Base-by-base conservation (phyloP, 352 stramenopile species). In the Elongisporangium prolatum region DNA sequence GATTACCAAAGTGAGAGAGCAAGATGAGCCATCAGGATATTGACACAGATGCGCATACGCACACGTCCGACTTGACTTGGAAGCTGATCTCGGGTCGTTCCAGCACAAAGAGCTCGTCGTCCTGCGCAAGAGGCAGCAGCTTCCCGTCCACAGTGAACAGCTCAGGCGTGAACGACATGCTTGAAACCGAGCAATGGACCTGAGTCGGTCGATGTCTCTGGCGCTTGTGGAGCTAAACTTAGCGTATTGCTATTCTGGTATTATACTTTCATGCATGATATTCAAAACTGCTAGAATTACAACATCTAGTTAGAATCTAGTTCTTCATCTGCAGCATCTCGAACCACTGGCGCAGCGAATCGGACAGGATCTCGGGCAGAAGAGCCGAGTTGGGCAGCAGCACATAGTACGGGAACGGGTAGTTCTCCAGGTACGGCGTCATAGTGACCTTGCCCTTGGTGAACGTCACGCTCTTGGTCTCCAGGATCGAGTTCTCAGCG, bases 381-480 rank as follows among this genome's bases (percentile, higher is more conserved):
- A 95, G 77, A 22, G 87, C 72, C 47, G 99, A 96, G 57, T 98
- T 95, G 4, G 95, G 89, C 20, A 99, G 74, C 47, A 99, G 73
- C 54, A 99, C 90, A 69, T 99, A 99, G 77, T 99, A 99, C 52
- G 98, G 97, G 80, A 99, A 99, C 44, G 98, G 98, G 68, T 99
- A 99, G 76, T 99, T 98, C 61, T 99, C 98, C 34, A 99, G 89
- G 80, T 99, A 99, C 21, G 89, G 80, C 54, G 94, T 97, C 69
- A 99, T 96, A 60, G 94, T 83, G 51, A 98, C 89, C 63, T 98
- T 98, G 48, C 97, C 97, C 53, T 98, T 97, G 50, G 85, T 74
- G 72, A 99, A 99, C 47, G 86, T 93, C 24, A 99, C 96, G 59
- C 97, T 97, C 78, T 99, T 97, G 62, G 98, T 99, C 59, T 99